Conservation (phyloP, 2,329 filamentous ascomycete species). For the Bipolaris gigantea region DNA sequence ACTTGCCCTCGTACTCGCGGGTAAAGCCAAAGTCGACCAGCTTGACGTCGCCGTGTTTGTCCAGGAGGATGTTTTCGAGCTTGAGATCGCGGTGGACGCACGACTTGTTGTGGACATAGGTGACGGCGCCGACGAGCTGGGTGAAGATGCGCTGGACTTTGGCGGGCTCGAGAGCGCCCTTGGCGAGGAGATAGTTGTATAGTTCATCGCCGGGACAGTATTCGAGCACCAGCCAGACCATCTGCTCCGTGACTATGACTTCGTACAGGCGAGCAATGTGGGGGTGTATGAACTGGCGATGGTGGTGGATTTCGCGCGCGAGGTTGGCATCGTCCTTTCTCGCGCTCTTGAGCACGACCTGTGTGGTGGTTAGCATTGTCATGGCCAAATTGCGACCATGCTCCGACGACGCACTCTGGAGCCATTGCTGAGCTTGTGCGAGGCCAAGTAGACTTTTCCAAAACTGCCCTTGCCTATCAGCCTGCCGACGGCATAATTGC, state of each 20-base stretch:
- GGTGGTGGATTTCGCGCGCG: conserved; percentile 96
- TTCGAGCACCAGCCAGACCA: conserved; percentile 96
- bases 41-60: conserved; percentile 97
- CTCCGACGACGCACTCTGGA: conserved; percentile 69
- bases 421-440: conserved; percentile 96
- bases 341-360: conserved; percentile 98
- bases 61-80: conserved; percentile 92
- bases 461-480: conserved; percentile 98
- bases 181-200: conserved; percentile 89
- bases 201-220: conserved; percentile 96
- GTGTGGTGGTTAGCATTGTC: conserved; percentile 22
- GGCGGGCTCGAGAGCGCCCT: conserved; percentile 78
- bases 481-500: conserved; percentile 89
- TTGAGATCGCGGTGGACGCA: conserved; percentile 98
- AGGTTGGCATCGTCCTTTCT: conserved; percentile 95
- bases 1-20: conserved; percentile 91
- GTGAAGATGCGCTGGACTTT: conserved; percentile 97
- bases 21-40: conserved; percentile 98
- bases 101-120: conserved; percentile 91
- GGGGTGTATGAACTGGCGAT: conserved; percentile 95
- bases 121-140: conserved; percentile 90
- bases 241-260: conserved; percentile 90
- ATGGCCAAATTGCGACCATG: neutral
- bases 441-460: conserved; percentile 94
- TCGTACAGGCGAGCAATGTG: conserved; percentile 97